Conservation (phyloP, 495 filamentous ascomycete species). For the Neurospora tetrasperma region DNA sequence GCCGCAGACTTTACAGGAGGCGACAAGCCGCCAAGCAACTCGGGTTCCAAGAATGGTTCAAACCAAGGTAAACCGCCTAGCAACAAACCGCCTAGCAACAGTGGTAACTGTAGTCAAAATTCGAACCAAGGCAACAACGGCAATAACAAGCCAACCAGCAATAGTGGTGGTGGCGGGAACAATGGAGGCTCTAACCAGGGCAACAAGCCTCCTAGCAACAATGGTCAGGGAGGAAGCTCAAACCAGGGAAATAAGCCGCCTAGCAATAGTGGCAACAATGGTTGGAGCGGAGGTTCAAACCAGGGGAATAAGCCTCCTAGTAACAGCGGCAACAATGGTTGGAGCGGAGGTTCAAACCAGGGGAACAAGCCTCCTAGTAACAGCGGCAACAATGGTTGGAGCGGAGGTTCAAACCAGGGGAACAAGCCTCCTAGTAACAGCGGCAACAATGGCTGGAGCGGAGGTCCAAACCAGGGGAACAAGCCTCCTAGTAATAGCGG, state of each 20-base stretch:
- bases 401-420: not conserved
- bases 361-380: not conserved
- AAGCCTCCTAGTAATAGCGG: not conserved
- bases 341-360: not conserved
- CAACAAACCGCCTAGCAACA: not conserved
- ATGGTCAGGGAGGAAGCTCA: not conserved
- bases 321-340: not conserved
- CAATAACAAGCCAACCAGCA: no score
- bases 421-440: not conserved
- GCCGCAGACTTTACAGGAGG: not conserved
- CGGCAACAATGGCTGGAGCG: not conserved
- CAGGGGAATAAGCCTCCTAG: not conserved
- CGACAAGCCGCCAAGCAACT: not conserved
- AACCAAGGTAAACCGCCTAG: not conserved
- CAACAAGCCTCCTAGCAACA: not conserved
- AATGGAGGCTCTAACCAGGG: not conserved
- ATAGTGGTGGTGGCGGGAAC: no score
- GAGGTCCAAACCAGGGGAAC: not conserved
- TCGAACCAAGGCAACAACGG: not conserved
- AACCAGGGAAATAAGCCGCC: not conserved
- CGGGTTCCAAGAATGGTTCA: not conserved
- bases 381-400: not conserved
- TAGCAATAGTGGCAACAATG: not conserved
- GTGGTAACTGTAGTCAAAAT: not conserved
- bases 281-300: not conserved